Evolutionary conservation across 2,329 filamentous ascomycete genomes (phyloP).

Genomic region (Clathrospora elynae): DNA sequence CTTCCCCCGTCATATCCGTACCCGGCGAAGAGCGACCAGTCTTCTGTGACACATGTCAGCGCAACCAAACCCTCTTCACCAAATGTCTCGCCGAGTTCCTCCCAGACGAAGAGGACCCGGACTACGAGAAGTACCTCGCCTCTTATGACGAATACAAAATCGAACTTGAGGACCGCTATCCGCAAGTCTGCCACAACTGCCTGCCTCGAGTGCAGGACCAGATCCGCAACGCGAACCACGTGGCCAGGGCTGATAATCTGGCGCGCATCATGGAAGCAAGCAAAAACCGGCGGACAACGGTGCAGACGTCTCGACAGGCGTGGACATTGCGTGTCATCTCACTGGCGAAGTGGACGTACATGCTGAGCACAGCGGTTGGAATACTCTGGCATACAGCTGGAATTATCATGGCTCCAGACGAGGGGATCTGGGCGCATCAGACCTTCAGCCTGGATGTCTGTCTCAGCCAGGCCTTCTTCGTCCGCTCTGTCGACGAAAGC

Average conservation of each 20-base stretch:
- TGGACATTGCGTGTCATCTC: conserved; percentile 54
- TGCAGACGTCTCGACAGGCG: conserved; percentile 45
- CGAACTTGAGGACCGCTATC: conserved; percentile 80
- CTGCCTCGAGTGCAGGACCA: conserved; percentile 72
- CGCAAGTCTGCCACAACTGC: conserved; percentile 83
- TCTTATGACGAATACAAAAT: conserved; percentile 72
- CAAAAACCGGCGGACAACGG: conserved; percentile 31
- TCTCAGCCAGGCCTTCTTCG: conserved; percentile 26
- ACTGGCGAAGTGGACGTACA: conserved; percentile 51
- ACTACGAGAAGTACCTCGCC: conserved; percentile 70
- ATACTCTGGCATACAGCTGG: conserved; percentile 46
- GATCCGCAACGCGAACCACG: conserved; percentile 74
- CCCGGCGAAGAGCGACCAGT: conserved; percentile 49
- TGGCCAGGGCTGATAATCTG: conserved; percentile 81
- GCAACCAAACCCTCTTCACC: conserved; percentile 85
- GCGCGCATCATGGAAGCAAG: conserved; percentile 72
- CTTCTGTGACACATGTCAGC: conserved; percentile 79
- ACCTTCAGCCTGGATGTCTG: conserved; percentile 26
- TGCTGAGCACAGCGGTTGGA: conserved; percentile 46
- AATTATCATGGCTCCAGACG: conserved; percentile 23
- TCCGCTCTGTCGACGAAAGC: conserved; percentile 24
- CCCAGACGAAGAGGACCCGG: conserved; percentile 66
- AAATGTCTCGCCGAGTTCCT: conserved; percentile 80
- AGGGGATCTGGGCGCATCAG: conserved; percentile 7
- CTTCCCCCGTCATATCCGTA: conserved; percentile 30